Evolutionary conservation across 257 asterid species (phyloP), one percentile per base, ranked within the genome.

Genomic region (Penstemon newberryi): DNA sequence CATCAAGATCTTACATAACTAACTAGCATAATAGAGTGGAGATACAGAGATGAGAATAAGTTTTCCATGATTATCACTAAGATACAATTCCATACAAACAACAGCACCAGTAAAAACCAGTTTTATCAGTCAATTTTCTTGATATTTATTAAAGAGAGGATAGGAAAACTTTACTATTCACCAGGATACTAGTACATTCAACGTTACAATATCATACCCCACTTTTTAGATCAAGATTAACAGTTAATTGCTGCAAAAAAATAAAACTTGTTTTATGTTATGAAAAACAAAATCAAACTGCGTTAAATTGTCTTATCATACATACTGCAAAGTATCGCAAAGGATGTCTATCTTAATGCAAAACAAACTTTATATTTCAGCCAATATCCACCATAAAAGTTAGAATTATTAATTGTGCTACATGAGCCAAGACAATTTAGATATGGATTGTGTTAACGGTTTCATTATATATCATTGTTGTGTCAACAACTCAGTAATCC

Each of bases 291-390:
- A 6, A 64, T 41, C 41, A 18, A 8, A 54, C 40, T 38, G 54
- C 56, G 8, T 12, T 7, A 25, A 11, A 44, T 37, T n/a, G 33
- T 45, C 54, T 33, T 12, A 63, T 40, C 13, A 49, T 9, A 44
- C 72, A 60, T n/a, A 41, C 46, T 40, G 33, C 18, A 60, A 8
- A 49, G 41, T 13, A 15, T 18, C 33, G 49, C 7, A 15, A 47
- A 9, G 37, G 25, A 19, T 5, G 19, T 15, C 50, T 53, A 11
- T 63, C 49, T 52, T 42, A 43, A 18, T 52, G 15, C 40, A 42
- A 55, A 15, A 25, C 36, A 70, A 68, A 56, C 47, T 51, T 43
- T 70, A 1, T 36, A 59, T 52, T 65, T 52, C 57, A 58, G 70
- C 43, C 56, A 53, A 49, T 19, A 37, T 33, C 52, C 51, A 66